Evolutionary conservation across 306 rosid species (phyloP).

Genomic region (Vachellia pachyceras): DNA sequence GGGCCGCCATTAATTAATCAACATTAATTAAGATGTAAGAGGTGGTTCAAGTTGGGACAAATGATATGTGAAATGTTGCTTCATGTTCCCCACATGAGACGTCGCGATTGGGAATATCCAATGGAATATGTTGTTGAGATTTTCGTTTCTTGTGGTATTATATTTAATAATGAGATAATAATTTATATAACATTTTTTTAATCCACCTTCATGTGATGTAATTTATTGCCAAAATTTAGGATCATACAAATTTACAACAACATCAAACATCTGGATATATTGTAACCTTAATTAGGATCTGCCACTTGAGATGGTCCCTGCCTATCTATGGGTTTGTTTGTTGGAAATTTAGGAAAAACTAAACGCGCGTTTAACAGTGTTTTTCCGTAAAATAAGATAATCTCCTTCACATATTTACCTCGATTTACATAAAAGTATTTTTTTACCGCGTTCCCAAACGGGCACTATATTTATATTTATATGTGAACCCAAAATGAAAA

Average conservation of each 20-base stretch:
- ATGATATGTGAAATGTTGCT: not conserved
- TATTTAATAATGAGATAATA: not conserved
- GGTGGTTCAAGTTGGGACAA: not conserved
- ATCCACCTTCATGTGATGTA: not conserved
- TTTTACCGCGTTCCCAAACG: too few species aligned
- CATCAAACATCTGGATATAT: not conserved
- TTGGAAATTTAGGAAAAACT: not conserved
- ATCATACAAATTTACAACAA: not conserved
- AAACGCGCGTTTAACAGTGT: too few species aligned
- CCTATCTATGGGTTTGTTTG: too few species aligned
- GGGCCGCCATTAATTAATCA: not conserved
- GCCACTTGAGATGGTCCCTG: too few species aligned
- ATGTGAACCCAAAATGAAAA: not conserved
- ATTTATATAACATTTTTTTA: not conserved
- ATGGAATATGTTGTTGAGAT: slow-evolving; percentile 1
- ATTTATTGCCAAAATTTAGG: not conserved
- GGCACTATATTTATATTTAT: too few species aligned
- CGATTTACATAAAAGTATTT: too few species aligned
- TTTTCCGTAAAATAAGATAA: too few species aligned
- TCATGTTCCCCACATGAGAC: not conserved
- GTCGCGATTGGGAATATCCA: slow-evolving; percentile 8
- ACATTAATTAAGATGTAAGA: not conserved
- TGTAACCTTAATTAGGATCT: not conserved
- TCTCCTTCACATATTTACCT: too few species aligned
- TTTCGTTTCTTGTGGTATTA: not conserved